These are phyloP conservation scores for Rosa chinensis DNA, from an alignment of 306 rosid species.

Conservation along the genomic window DNA sequence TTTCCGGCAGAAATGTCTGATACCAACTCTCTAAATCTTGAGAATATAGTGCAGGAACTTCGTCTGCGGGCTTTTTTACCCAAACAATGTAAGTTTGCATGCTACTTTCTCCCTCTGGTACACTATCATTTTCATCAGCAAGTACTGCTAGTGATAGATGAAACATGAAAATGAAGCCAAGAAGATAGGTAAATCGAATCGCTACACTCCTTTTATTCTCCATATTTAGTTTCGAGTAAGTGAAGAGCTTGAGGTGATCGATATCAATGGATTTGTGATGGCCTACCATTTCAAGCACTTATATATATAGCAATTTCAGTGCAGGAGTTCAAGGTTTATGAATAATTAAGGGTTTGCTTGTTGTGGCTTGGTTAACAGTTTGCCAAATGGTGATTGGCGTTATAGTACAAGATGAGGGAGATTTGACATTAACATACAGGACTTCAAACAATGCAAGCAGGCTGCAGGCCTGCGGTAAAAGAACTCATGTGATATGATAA, in stretches of 20 bases:
- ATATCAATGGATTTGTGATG: not conserved
- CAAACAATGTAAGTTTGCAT: constrained; percentile 52
- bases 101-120: not conserved
- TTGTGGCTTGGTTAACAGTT: not conserved
- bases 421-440: not conserved
- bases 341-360: not conserved
- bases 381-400: not conserved
- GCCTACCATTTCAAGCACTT: not conserved
- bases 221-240: constrained; percentile 17
- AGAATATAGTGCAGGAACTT: constrained; percentile 7
- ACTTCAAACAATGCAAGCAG: not conserved
- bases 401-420: not conserved
- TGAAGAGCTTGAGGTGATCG: not conserved
- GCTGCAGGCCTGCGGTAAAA: no score
- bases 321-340: no score
- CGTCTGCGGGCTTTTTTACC: constrained; percentile 22
- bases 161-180: constrained; percentile 31
- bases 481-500: no score
- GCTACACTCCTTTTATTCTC: constrained; percentile 20
- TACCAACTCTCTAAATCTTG: constrained; percentile 53
- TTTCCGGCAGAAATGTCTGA: constrained; percentile 50
- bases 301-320: not conserved
- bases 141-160: not conserved
- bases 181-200: constrained; percentile 22
- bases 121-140: not conserved